A percentile compares a stretch with the other conserved stretches of the same genome.
These are phyloP conservation scores for Saccharum hybrid DNA, from an alignment of 202 grass and related monocot species.

Conservation along the genomic window DNA sequence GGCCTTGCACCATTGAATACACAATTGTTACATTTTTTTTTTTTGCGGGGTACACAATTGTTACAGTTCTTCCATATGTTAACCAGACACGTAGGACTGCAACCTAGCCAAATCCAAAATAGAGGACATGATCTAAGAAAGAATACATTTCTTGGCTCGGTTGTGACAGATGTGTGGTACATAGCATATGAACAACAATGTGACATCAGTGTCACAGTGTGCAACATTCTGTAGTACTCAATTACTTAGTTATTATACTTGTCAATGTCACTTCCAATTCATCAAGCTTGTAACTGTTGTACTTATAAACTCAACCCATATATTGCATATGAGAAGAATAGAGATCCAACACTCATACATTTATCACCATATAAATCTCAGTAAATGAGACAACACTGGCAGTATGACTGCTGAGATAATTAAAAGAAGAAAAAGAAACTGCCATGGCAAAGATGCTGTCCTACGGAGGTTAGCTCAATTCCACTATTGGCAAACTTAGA, in stretches of 20 bases:
- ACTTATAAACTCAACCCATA: not conserved
- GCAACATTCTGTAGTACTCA: not conserved
- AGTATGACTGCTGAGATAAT: slow-evolving; percentile 24
- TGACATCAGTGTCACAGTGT: not conserved
- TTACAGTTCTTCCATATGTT: not conserved
- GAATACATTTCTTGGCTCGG: not conserved
- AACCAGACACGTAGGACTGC: not conserved
- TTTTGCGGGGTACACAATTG: not conserved
- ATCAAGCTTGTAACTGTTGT: not conserved
- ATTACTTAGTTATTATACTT: not conserved
- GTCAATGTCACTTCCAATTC: not conserved
- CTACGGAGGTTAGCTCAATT: slow-evolving; percentile 8
- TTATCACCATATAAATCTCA: not conserved
- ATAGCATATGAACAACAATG: slow-evolving; percentile 23
- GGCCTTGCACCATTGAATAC: not conserved
- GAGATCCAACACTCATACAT: slow-evolving; percentile 6
- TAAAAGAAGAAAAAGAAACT: not conserved
- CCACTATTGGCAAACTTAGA: not conserved
- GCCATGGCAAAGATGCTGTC: not conserved
- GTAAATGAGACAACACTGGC: slow-evolving; percentile 16
- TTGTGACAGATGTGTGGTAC: slow-evolving; percentile 18
- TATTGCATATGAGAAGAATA: slow-evolving; percentile 19
- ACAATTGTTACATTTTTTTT: not conserved
- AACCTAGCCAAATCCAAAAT: slow-evolving; percentile 12
- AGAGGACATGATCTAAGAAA: not conserved